A percentile compares a stretch with the other conserved stretches of the same genome.
Evolutionary conservation across 2,329 filamentous ascomycete species (phyloP).

Genomic region (Xylariomycetidae sp.): DNA sequence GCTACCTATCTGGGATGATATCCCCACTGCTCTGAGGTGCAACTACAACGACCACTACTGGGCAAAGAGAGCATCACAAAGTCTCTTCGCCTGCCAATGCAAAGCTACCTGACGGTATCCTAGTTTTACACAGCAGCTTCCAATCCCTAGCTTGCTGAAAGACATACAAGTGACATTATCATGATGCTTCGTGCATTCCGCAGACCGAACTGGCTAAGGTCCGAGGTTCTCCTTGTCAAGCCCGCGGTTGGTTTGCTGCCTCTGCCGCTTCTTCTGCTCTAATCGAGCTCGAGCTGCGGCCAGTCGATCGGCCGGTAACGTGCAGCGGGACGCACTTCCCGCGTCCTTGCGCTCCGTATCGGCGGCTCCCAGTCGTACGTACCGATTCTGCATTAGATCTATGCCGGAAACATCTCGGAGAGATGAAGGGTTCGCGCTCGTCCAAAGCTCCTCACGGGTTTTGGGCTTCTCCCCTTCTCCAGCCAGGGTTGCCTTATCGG

Average conservation of each 20-base stretch:
- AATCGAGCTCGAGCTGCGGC: slow-evolving; percentile 50
- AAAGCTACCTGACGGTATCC: no score
- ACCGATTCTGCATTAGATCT: slow-evolving; percentile 40
- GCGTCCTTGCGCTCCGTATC: slow-evolving; percentile 23
- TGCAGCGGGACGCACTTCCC: slow-evolving; percentile 35
- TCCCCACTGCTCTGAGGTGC: slow-evolving; percentile 12
- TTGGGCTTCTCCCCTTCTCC: no score
- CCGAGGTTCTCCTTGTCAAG: slow-evolving; percentile 43
- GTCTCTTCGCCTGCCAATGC: no score
- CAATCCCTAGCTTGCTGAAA: no score
- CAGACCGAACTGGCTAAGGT: no score
- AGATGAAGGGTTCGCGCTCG: no score
- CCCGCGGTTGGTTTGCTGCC: slow-evolving; percentile 26
- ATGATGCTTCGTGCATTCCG: background rate
- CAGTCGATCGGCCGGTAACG: slow-evolving; percentile 43
- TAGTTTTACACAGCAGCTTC: no score
- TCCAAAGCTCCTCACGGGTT: no score
- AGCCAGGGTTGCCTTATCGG: slow-evolving; percentile 10
- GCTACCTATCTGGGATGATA: slow-evolving; percentile 6
- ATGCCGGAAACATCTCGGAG: no score
- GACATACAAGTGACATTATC: no score
- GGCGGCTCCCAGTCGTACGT: slow-evolving; percentile 37
- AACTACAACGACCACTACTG: no score
- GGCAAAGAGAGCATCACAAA: no score
- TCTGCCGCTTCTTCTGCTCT: slow-evolving; percentile 47